Conservation (phyloP, 345 rosid species). For the Mangifera indica region DNA sequence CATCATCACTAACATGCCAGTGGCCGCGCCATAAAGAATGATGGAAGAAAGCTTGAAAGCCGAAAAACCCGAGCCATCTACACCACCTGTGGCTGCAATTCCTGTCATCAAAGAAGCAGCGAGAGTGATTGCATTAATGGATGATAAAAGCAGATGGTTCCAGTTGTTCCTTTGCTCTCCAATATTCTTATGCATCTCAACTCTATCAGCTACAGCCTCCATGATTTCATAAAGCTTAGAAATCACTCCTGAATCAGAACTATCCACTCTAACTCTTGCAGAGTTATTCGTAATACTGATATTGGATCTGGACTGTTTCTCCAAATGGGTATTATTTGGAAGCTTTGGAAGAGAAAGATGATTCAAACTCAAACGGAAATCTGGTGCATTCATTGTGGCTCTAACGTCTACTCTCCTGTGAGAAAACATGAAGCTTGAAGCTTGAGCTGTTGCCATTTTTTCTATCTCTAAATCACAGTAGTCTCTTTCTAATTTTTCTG, state of each 20-base stretch:
- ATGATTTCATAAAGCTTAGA: slow-evolving; percentile 39
- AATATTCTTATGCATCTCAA: slow-evolving; percentile 53
- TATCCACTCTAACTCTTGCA: not conserved
- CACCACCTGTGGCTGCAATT: slow-evolving; percentile 22
- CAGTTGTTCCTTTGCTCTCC: slow-evolving; percentile 54
- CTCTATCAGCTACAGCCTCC: slow-evolving; percentile 50
- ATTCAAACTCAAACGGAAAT: not conserved
- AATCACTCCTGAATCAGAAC: slow-evolving; percentile 24
- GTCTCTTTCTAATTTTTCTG: not conserved
- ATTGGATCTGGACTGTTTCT: not conserved
- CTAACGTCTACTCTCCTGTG: not conserved
- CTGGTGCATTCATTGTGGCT: slow-evolving; percentile 25
- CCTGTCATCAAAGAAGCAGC: slow-evolving; percentile 53
- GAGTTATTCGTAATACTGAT: not conserved
- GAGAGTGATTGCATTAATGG: slow-evolving; percentile 47
- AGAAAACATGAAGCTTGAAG: slow-evolving; percentile 23
- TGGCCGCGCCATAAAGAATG: slow-evolving; percentile 39
- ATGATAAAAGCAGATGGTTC: slow-evolving; percentile 48
- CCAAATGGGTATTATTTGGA: slow-evolving; percentile 10
- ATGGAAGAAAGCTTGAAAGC: slow-evolving; percentile 41
- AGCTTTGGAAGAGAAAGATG: slow-evolving; percentile 25
- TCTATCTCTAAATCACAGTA: not conserved
- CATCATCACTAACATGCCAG: slow-evolving; percentile 38
- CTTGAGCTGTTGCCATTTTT: slow-evolving; percentile 26
- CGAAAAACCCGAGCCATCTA: slow-evolving; percentile 6